Evolutionary conservation across 305 asterid species (phyloP).

Genomic region (Fraxinus xanthoxyloides): DNA sequence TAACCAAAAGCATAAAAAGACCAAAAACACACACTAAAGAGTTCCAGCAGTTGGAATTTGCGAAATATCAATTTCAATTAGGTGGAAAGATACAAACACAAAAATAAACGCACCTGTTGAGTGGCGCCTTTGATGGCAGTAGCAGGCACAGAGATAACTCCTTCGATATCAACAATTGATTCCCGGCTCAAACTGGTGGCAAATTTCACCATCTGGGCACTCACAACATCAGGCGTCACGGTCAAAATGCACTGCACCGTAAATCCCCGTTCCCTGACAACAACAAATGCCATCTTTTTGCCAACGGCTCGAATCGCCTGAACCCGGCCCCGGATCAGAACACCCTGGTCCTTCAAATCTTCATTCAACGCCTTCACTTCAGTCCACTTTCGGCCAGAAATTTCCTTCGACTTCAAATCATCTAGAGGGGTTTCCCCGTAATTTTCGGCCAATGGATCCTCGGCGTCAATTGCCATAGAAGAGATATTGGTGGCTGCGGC

Average conservation of each 20-base stretch:
- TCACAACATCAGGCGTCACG: conserved; percentile 59
- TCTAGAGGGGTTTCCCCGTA: conserved; percentile 62
- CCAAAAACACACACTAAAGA: background rate
- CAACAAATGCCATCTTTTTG: conserved; percentile 74
- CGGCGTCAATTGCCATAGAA: conserved; percentile 31
- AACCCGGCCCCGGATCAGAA: conserved; percentile 64
- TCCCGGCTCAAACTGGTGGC: conserved; percentile 62
- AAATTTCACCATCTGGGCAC: conserved; percentile 75
- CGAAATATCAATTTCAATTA: background rate
- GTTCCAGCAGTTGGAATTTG: background rate
- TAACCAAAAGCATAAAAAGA: background rate
- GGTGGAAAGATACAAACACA: background rate
- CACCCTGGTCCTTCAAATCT: conserved; percentile 46
- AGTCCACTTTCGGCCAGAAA: conserved; percentile 67
- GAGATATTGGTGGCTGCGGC: conserved; percentile 41
- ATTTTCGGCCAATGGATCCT: conserved; percentile 60
- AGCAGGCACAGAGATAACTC: conserved; percentile 62
- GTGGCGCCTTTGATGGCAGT: conserved; percentile 62
- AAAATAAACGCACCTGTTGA: conserved; percentile 54
- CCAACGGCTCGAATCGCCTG: conserved; percentile 71
- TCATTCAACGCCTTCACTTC: conserved; percentile 40
- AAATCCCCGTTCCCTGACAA: conserved; percentile 66
- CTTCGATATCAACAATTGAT: conserved; percentile 67
- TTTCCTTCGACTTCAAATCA: conserved; percentile 62
- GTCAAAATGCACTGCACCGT: conserved; percentile 80